phyloP scores from a whole-genome alignment of 164 flowering plant species.

The Nymphaea colorata region DNA sequence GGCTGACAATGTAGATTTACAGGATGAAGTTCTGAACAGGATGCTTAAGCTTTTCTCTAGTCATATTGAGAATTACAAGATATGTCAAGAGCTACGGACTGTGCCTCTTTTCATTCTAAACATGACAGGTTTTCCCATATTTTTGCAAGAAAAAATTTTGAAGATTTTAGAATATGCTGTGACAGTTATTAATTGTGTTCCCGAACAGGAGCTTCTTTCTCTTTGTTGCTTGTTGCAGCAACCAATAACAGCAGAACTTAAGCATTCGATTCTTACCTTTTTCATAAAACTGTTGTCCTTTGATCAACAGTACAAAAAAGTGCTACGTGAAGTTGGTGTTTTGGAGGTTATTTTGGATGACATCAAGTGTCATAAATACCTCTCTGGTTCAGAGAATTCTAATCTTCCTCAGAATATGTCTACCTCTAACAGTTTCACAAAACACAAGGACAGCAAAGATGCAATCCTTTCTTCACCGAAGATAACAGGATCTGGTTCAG shows the following conservation, averaged over 20 bases:
- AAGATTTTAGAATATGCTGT: constrained; percentile 99
- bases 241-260: constrained; percentile 68
- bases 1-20: constrained; percentile 68
- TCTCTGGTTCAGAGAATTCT: constrained; percentile 43
- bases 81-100: constrained; percentile 86
- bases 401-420: constrained; percentile 41
- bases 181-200: constrained; percentile 94
- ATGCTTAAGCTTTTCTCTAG: constrained; percentile 95
- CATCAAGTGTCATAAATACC: constrained; percentile 73
- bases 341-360: constrained; percentile 90
- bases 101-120: constrained; percentile 93
- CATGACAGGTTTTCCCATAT: constrained; percentile 78
- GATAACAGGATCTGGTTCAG: constrained; percentile 67
- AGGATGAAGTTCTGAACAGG: constrained; percentile 89
- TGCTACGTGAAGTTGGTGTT: constrained; percentile 93
- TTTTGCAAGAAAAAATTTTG: constrained; percentile 80
- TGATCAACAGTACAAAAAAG: constrained; percentile 97
- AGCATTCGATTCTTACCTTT: constrained; percentile 81
- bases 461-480: constrained; percentile 83
- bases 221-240: constrained; percentile 96
- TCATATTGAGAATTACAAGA: constrained; percentile 86
- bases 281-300: constrained; percentile 94
- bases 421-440: constrained; percentile 69
- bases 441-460: constrained; percentile 70
- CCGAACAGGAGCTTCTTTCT: constrained; percentile 95